Evolutionary conservation across 2,329 filamentous ascomycete genomes (phyloP), one percentile per base, ranked within the genome.

Genomic region (Fusarium chlamydosporum): DNA sequence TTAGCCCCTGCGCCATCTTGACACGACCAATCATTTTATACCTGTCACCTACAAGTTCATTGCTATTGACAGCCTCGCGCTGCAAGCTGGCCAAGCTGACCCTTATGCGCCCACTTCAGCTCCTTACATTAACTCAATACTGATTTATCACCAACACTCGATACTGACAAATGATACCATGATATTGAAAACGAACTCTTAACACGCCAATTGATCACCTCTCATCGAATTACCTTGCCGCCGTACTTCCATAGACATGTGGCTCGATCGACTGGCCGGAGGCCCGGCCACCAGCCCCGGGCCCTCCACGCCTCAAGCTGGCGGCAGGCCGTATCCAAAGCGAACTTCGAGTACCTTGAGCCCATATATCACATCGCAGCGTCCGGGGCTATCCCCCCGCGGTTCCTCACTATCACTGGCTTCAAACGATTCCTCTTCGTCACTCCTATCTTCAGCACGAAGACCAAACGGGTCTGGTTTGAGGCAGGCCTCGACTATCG

Each of bases 181-280:
- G 59, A 53, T 54, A 46, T n/a, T 46, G 27, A 27, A 20, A 33
- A 35, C 33, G 48, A 33, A 37, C 13, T 13, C 41, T 18, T 41
- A 38, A 47, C 26, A 18, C 12, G 57, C 35, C 38, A 29, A 68
- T 48, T 61, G 59, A 71, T 42, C 38, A 20, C 18, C 31, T 23
- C 37, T 38, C 47, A 18, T 27, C 41, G 37, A 33, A 48, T 62
- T 41, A 37, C 48, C 29, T 54, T 40, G 29, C 52, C 60, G 47
- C 54, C 57, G 41, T 56, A 48, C 65, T 42, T 65, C 64, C 57
- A 59, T 64, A 74, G 80, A 74, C 74, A 97, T 97, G 93, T 97
- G 94, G 94, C 89, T 96, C 76, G 94, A 97, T 82, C 91, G 94
- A 78, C 89, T 97, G 70, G 90, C 91, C 69, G 89, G 77, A 65